Evolutionary conservation across 441 rosid species (phyloP), one percentile per base, ranked within the genome.

Genomic region (Adansonia grandidieri): DNA sequence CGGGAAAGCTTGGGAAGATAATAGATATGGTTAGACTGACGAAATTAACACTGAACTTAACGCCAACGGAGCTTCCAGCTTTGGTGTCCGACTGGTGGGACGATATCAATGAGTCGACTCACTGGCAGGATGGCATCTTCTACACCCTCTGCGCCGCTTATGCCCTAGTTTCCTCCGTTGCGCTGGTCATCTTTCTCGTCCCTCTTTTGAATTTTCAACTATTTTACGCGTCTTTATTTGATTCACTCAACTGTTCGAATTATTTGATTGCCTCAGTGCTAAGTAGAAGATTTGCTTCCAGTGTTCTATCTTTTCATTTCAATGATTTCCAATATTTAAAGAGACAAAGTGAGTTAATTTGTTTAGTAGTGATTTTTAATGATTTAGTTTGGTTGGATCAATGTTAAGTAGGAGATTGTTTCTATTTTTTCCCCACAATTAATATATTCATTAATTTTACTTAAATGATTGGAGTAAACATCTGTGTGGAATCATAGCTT

Each of bases 101-200:
- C 40, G 75, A 69, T 17, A 48, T 77, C 60, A 77, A 77, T 50
- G 80, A 77, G 9, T 90, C 97, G 8, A 76, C 82, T 79, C 82
- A 73, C 71, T 94, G 95, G 96, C 98, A 94, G 76, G 94, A 94
- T 79, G 94, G 91, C 82, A 87, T 94, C 80, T 94, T 91, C 81
- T 94, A 83, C 83, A 74, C 91, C 78, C 97, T 94, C 32, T 91
- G 91, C 72, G 97, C 86, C 62, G 89, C 95, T 83, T 94, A 90
- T 80, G 92, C 91, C n/a, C 85, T 90, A 68, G 93, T 90, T 61
- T 86, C 93, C 75, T 5, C 69, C 48, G 60, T 77, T 45, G 80
- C 80, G 58, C 68, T 77, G 75, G 80, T 77, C 13, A 20, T n/a
- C 15, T 45, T 32, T 58, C 15, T n/a, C 48, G 20, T 54, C 6